Base-by-base conservation (phyloP, 2,329 filamentous ascomycete species). In the Botrytis paeoniae region DNA sequence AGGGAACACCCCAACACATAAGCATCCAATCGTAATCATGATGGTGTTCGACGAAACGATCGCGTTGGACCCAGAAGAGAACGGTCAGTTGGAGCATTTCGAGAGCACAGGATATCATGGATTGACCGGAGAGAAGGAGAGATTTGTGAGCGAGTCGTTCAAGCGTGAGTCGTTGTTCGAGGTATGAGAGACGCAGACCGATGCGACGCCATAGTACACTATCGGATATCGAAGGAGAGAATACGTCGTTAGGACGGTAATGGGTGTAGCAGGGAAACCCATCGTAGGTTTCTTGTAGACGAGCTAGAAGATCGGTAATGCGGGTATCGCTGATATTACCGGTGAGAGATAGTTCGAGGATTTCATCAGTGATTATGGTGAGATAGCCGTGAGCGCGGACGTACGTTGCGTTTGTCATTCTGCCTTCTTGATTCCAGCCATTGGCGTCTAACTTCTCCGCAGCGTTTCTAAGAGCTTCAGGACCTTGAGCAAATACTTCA, bases 151-250 rank as follows among this genome's bases (percentile, higher is more conserved):
- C 80, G 0, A 90, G 83, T 25, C 89, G 83, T 72, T 90, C 86
- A 9, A 89, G 81, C 16, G 91, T 84, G 73, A 91, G 89, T 4
- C 87, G 81, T 57, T 89, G 89, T 60, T 89, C 85, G 0, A 89
- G 79, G 63, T 87, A 84, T 35, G 86, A 83, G 3, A 89, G 82
- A 3, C 83, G 82, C 1, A 87, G 65, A n/a, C 35, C 79, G 1
- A 89, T 78, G 22, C 87, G 82, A 3, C 85, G 81, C 8, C 82
- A 81, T 69, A 86, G 86, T 0, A 86, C 74, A 0, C 79, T 77
- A 0, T 80, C 75, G 0, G 81, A 57, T 14, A 82, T 78, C 0
- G 83, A 78, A 3, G 82, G 81, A 29, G 82, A 82, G 12, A 82
- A 80, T n/a, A 86, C 76, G 14, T 83, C 81, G 0, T 79, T 77